Percentiles rank a stretch among this genome's conserved stretches.
phyloP scores from a whole-genome alignment of 1,139 yeast species.

The Nadsonia starkeyi-henricii region DNA sequence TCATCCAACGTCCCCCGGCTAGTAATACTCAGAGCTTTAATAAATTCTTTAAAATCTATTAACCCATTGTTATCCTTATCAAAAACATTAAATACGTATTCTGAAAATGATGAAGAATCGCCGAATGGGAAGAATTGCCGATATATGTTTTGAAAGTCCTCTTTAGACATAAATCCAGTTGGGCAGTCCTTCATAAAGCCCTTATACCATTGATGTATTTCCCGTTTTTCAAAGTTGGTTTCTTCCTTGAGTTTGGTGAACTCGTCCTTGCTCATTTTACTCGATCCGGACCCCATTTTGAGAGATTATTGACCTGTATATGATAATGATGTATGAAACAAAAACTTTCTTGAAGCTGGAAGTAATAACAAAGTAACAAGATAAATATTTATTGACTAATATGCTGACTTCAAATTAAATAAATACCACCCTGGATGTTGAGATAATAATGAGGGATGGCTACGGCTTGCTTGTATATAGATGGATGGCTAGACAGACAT shows the following conservation, averaged over 20 bases:
- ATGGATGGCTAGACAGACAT: too few species aligned
- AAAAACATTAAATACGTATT: constrained; percentile 75
- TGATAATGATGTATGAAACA: too few species aligned
- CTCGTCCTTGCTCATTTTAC: constrained; percentile 86
- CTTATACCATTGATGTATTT: constrained; percentile 95
- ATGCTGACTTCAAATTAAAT: too few species aligned
- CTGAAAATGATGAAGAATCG: constrained; percentile 85
- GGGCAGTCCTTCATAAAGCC: constrained; percentile 94
- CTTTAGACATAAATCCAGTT: constrained; percentile 70
- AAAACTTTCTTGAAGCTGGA: too few species aligned
- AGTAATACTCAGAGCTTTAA: constrained; percentile 74
- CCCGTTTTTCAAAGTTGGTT: constrained; percentile 86
- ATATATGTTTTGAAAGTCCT: constrained; percentile 82
- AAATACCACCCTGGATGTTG: too few species aligned
- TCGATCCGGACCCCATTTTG: constrained; percentile 86
- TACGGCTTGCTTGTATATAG: too few species aligned
- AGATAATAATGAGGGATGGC: too few species aligned
- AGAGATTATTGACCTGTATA: background rate
- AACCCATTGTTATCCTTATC: constrained; percentile 71
- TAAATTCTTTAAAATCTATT: constrained; percentile 87
- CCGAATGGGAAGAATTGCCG: constrained; percentile 98
- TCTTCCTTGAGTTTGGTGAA: constrained; percentile 67
- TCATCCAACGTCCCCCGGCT: constrained; percentile 83
- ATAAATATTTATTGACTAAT: too few species aligned
- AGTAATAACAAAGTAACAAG: too few species aligned